phyloP scores from a whole-genome alignment of 2,329 filamentous ascomycete genomes.

The Fusarium oligoseptatum region DNA sequence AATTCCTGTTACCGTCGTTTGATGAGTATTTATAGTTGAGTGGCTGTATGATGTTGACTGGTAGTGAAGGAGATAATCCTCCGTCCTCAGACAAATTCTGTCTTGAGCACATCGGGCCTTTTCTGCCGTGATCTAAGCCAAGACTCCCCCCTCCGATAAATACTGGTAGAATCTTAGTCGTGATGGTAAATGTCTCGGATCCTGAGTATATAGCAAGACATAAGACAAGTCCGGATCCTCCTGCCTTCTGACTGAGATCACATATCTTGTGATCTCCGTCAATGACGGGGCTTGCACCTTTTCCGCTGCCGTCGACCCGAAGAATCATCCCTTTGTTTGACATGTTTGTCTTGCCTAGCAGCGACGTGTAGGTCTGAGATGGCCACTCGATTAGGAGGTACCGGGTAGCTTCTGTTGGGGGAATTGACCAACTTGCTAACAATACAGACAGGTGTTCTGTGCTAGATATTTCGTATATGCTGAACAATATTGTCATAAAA shows the following conservation, averaged over 20 bases:
- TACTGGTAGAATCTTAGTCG: neutral
- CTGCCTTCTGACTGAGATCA: neutral
- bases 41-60: no score
- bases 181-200: neutral
- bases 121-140: neutral
- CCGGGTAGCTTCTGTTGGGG: neutral
- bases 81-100: neutral
- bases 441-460: neutral
- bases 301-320: neutral
- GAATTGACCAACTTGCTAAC: neutral
- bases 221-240: neutral
- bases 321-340: neutral
- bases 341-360: neutral
- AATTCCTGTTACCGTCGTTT: no score
- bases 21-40: neutral
- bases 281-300: neutral
- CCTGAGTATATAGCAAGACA: neutral
- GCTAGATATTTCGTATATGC: neutral
- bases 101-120: neutral
- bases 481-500: no score
- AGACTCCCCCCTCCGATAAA: neutral
- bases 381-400: neutral
- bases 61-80: neutral
- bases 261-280: neutral
- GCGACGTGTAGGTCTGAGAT: rapidly evolving